A percentile compares a stretch with the other conserved stretches of the same genome.
phyloP scores from a whole-genome alignment of 176 grass and related monocot species.

The Phoenix dactylifera region DNA sequence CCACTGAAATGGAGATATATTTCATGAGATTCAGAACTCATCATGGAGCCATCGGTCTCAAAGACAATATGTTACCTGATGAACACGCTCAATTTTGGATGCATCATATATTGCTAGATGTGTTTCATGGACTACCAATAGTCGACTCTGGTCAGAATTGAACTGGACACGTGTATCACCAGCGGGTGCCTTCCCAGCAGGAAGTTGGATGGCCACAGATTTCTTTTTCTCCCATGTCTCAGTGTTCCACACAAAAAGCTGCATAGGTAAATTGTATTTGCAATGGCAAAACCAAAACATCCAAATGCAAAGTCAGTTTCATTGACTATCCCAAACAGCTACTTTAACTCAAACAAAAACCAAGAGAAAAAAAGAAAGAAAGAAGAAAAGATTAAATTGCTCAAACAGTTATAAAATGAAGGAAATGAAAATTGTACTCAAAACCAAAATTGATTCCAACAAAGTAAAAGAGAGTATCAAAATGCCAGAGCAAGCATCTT shows the following conservation, averaged over 20 bases:
- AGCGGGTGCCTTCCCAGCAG: constrained; percentile 58
- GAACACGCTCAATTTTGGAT: constrained; percentile 70
- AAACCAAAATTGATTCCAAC: too few species aligned
- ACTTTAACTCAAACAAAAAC: too few species aligned
- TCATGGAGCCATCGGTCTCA: constrained; percentile 6
- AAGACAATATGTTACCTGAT: constrained; percentile 45
- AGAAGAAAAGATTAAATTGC: too few species aligned
- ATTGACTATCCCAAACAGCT: too few species aligned
- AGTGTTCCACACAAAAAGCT: constrained; percentile 80
- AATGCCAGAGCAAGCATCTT: too few species aligned
- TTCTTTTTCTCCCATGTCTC: constrained; percentile 90
- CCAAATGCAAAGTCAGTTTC: too few species aligned
- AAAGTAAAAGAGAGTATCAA: too few species aligned
- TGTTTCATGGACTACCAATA: constrained; percentile 91
- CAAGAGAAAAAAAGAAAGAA: constrained; percentile 4
- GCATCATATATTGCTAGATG: constrained; percentile 90
- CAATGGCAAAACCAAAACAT: too few species aligned
- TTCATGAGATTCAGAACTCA: constrained; percentile 1
- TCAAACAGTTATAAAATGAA: too few species aligned
- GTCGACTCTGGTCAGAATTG: constrained; percentile 72
- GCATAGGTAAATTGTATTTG: constrained; percentile 5
- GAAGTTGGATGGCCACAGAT: constrained; percentile 55
- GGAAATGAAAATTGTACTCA: too few species aligned
- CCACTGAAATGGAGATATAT: constrained; percentile 64
- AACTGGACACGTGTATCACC: constrained; percentile 93